Conservation (phyloP, 2,329 filamentous ascomycete species). For the Verticillium alfalfae region DNA sequence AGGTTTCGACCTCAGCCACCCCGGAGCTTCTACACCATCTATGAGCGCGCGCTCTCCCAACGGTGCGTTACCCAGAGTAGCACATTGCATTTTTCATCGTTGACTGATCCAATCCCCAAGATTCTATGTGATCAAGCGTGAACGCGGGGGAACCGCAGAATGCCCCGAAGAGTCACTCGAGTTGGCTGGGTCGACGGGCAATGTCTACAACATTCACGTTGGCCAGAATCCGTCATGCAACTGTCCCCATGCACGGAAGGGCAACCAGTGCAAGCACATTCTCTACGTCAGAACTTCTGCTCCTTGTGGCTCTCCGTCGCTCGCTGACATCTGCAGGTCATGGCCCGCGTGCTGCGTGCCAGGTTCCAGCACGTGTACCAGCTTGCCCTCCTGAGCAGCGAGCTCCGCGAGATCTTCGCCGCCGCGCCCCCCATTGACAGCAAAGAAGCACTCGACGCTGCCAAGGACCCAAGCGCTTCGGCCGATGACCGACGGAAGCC, state of each 20-base stretch:
- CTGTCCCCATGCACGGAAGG: constrained; percentile 47
- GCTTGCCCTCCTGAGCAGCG: constrained; percentile 51
- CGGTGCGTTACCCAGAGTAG: constrained; percentile 16
- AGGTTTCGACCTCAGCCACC: constrained; percentile 26
- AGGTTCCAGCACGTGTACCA: constrained; percentile 54
- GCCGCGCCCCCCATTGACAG: constrained; percentile 44
- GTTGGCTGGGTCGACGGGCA: constrained; percentile 60
- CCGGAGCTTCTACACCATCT: constrained; percentile 27
- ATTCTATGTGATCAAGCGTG: constrained; percentile 40
- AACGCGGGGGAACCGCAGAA: constrained; percentile 22
- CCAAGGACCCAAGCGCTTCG: constrained; percentile 16
- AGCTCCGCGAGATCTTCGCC: constrained; percentile 54
- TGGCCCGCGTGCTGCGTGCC: constrained; percentile 54
- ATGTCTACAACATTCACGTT: constrained; percentile 56
- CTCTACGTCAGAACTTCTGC: constrained; percentile 40
- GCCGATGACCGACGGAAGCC: constrained; percentile 38
- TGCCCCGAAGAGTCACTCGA: constrained; percentile 48
- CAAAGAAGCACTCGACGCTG: constrained; percentile 17
- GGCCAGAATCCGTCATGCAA: constrained; percentile 44
- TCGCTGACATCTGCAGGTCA: constrained; percentile 28
- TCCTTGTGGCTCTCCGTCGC: not conserved
- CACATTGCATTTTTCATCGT: not conserved
- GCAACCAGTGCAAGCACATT: constrained; percentile 61
- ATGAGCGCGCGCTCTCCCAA: constrained; percentile 32
- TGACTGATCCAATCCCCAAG: constrained; percentile 4